phyloP scores from a whole-genome alignment of 2,329 filamentous ascomycete genomes.

The Elsinoe arachidis region DNA sequence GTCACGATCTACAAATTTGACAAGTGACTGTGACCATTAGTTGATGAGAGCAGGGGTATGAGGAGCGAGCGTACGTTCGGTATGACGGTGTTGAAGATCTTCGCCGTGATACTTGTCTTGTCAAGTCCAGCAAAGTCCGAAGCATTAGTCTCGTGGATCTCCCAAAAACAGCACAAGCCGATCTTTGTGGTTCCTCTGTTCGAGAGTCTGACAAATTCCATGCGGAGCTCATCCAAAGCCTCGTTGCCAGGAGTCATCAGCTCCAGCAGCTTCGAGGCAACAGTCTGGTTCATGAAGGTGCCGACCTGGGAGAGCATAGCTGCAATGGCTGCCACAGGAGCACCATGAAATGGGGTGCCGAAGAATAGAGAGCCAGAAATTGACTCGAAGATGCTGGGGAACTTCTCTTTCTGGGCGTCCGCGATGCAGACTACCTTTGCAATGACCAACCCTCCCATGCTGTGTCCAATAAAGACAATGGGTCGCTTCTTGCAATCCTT shows the following conservation, averaged over 20 bases:
- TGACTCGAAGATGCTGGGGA: neutral
- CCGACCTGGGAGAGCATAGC: neutral
- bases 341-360: neutral
- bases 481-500: neutral
- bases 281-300: neutral
- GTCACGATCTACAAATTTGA: neutral
- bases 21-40: neutral
- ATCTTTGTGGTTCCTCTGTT: neutral
- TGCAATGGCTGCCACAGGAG: neutral
- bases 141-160: neutral
- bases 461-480: neutral
- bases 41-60: neutral
- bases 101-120: neutral
- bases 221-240: neutral
- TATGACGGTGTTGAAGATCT: neutral
- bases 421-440: neutral
- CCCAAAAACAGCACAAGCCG: neutral
- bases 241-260: neutral
- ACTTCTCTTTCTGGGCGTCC: neutral
- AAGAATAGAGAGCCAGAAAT: neutral
- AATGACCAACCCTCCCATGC: conserved; percentile 1
- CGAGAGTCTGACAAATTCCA: neutral
- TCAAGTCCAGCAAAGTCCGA: neutral
- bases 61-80: neutral
- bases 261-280: neutral